Conservation (phyloP, 2,329 filamentous ascomycete genomes). For the Aspergillus sp. region DNA sequence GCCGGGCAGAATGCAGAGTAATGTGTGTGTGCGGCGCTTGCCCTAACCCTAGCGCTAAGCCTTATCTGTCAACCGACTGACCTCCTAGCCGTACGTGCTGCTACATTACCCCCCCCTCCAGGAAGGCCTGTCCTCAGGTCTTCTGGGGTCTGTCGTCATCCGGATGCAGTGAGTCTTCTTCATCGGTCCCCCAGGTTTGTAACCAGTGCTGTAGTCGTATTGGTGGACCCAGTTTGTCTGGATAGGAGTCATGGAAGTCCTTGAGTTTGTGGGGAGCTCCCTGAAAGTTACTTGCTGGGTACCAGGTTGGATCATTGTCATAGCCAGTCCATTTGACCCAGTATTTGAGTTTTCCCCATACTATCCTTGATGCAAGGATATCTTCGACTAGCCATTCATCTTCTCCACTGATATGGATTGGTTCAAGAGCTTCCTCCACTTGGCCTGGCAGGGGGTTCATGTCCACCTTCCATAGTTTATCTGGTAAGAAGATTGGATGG, state of each 20-base stretch:
- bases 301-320: constrained; percentile 6
- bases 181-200: neutral
- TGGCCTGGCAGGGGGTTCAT: neutral
- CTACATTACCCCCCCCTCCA: neutral
- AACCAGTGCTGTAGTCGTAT: constrained; percentile 1
- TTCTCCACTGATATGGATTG: neutral
- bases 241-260: constrained; percentile 5
- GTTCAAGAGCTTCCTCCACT: neutral
- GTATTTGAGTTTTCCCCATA: constrained; percentile 3
- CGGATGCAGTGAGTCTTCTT: neutral
- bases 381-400: constrained; percentile 8
- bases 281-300: constrained; percentile 4
- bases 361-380: constrained; percentile 2
- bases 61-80: too few species aligned
- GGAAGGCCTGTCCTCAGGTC: neutral
- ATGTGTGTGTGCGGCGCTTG: too few species aligned
- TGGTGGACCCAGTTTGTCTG: constrained; percentile 4
- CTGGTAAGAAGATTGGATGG: neutral
- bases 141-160: neutral
- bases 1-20: too few species aligned
- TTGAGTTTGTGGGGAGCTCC: constrained; percentile 1
- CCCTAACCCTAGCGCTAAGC: too few species aligned
- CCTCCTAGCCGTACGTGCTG: too few species aligned
- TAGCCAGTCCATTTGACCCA: constrained; percentile 4
- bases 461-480: neutral